These are phyloP conservation scores for Tricholoma flavovirens DNA, from an alignment of 768 basidiomycete species.

Conservation along the genomic window DNA sequence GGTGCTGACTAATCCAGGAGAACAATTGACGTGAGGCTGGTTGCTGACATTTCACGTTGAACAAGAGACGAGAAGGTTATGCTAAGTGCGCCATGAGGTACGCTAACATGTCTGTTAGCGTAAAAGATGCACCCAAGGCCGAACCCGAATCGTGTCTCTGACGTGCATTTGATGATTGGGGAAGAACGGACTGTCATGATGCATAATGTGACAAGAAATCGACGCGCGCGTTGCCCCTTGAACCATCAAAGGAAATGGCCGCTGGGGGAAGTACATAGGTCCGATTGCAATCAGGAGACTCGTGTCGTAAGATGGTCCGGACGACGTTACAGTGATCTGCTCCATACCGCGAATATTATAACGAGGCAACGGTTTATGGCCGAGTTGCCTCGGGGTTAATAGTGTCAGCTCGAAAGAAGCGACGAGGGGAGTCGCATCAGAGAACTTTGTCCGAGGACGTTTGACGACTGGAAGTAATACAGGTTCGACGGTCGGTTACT, in stretches of 20 bases:
- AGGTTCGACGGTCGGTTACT: too few species aligned
- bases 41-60: too few species aligned
- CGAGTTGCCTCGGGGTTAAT: too few species aligned
- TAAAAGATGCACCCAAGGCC: neutral
- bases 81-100: too few species aligned
- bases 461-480: too few species aligned
- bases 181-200: neutral
- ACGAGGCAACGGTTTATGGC: too few species aligned
- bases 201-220: neutral
- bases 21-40: too few species aligned
- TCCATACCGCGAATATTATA: too few species aligned
- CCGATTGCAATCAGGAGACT: neutral
- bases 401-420: neutral
- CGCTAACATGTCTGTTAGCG: neutral
- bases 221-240: neutral
- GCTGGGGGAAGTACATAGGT: neutral
- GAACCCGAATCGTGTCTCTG: neutral
- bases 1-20: too few species aligned
- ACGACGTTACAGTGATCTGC: too few species aligned
- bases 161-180: neutral
- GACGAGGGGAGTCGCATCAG: too few species aligned
- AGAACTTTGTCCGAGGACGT: neutral
- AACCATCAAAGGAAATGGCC: neutral
- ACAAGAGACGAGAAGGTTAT: too few species aligned
- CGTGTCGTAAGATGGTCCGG: neutral